Conservation (phyloP, 164 flowering plant genomes). For the Malania oleifera region DNA sequence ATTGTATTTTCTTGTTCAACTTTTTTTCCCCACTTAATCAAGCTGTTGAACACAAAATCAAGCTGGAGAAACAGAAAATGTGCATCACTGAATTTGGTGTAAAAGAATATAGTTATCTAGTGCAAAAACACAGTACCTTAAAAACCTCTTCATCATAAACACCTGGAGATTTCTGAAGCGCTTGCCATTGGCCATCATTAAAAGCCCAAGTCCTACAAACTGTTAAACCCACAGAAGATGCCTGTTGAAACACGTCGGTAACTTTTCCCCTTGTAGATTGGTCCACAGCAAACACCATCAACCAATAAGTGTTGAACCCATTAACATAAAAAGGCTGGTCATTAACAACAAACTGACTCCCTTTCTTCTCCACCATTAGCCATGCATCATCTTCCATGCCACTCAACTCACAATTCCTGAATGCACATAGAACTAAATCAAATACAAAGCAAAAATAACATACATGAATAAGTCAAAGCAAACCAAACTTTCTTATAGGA, state of each 20-base stretch:
- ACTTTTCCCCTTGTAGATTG: conserved; percentile 75
- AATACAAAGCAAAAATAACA: too few relatives aligned
- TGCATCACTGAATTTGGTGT: background rate
- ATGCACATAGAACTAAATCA: background rate
- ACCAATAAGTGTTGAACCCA: conserved; percentile 95
- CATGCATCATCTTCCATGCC: conserved; percentile 51
- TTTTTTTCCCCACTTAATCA: too few relatives aligned
- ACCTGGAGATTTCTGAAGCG: conserved; percentile 86
- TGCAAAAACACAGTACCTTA: conserved; percentile 42
- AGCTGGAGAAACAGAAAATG: background rate
- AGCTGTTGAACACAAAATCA: background rate
- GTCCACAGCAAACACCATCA: conserved; percentile 90
- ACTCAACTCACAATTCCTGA: conserved; percentile 27
- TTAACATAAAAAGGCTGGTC: conserved; percentile 70
- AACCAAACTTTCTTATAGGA: background rate
- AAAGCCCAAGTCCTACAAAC: conserved; percentile 98
- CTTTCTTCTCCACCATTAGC: conserved; percentile 75
- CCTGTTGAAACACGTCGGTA: conserved; percentile 72
- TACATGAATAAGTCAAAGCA: background rate
- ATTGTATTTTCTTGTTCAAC: too few relatives aligned
- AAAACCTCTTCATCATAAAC: conserved; percentile 89
- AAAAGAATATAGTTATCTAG: too few relatives aligned
- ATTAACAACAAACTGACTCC: conserved; percentile 64
- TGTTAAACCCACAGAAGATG: conserved; percentile 71
- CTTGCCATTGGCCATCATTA: conserved; percentile 91